Percentiles rank a stretch among this genome's conserved stretches.
phyloP scores from a whole-genome alignment of 176 grass and related monocot species.

The Oryza rufipogon region DNA sequence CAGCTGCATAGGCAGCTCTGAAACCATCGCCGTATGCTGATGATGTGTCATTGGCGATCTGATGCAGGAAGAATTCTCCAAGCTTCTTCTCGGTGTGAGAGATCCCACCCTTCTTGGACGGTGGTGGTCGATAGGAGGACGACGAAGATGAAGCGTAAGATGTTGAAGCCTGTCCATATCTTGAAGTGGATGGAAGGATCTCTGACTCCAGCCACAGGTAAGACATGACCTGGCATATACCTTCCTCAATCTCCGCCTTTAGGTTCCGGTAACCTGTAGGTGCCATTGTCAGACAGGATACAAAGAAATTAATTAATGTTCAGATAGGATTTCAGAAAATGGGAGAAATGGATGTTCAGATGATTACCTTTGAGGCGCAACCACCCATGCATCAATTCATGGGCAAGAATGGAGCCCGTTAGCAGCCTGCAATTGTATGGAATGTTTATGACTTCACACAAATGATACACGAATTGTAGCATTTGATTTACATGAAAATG shows the following conservation, averaged over 20 bases:
- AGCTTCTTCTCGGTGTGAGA: slow-evolving; percentile 95
- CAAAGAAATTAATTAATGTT: neutral
- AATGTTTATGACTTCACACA: slow-evolving; percentile 20
- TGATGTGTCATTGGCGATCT: slow-evolving; percentile 87
- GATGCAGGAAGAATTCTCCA: slow-evolving; percentile 94
- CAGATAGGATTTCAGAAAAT: neutral
- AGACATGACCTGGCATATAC: slow-evolving; percentile 94
- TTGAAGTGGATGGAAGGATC: slow-evolving; percentile 65
- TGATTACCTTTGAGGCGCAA: slow-evolving; percentile 83
- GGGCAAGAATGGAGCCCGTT: slow-evolving; percentile 95
- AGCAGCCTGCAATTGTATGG: slow-evolving; percentile 64
- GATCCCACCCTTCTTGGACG: slow-evolving; percentile 85
- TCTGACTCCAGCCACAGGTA: slow-evolving; percentile 96
- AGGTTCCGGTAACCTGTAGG: slow-evolving; percentile 76
- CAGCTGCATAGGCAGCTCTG: slow-evolving; percentile 74
- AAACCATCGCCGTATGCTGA: slow-evolving; percentile 86
- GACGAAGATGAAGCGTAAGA: slow-evolving; percentile 70
- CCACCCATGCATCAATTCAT: slow-evolving; percentile 95
- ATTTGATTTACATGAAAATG: slow-evolving; percentile 27
- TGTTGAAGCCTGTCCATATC: slow-evolving; percentile 48
- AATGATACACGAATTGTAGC: neutral
- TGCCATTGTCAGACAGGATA: slow-evolving; percentile 21
- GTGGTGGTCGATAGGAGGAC: slow-evolving; percentile 46
- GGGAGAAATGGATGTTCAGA: neutral
- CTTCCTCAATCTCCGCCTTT: slow-evolving; percentile 75